phyloP scores from a whole-genome alignment of 1,284 basidiomycete species.

The Tausonia pullulans region DNA sequence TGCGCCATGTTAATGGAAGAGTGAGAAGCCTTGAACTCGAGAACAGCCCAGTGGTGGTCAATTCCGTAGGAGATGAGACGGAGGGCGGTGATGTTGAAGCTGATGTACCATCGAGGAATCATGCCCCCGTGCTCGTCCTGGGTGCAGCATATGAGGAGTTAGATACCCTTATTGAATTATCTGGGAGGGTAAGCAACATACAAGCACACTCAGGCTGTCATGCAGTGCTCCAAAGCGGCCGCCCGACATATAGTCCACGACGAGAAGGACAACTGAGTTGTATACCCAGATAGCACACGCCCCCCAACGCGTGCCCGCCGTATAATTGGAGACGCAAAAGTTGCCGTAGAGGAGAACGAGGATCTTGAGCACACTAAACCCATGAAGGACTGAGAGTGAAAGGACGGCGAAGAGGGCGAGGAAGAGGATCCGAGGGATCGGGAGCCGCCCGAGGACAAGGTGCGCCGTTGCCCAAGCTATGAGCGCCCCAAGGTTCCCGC shows the following conservation, averaged over 20 bases:
- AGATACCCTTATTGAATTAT: slow-evolving; percentile 1
- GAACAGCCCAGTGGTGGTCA: slow-evolving; percentile 73
- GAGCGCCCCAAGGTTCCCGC: slow-evolving; percentile 57
- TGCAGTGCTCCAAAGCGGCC: slow-evolving; percentile 41
- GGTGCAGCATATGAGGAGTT: slow-evolving; percentile 4
- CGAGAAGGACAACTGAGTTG: slow-evolving; percentile 62
- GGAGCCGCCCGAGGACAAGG: slow-evolving; percentile 35
- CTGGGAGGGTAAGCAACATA: neutral
- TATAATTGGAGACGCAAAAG: slow-evolving; percentile 50
- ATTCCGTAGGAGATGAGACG: slow-evolving; percentile 84
- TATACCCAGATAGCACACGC: slow-evolving; percentile 56
- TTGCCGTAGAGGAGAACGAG: slow-evolving; percentile 58
- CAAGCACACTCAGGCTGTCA: slow-evolving; percentile 42
- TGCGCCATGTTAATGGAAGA: no score
- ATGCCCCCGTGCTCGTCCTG: slow-evolving; percentile 59
- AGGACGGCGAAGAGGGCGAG: slow-evolving; percentile 47
- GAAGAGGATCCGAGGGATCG: slow-evolving; percentile 31
- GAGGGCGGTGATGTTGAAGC: slow-evolving; percentile 95
- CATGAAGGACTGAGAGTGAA: slow-evolving; percentile 72
- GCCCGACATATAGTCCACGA: slow-evolving; percentile 66
- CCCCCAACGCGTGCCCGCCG: slow-evolving; percentile 37
- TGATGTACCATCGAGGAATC: slow-evolving; percentile 85
- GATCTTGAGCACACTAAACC: slow-evolving; percentile 71
- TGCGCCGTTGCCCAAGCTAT: slow-evolving; percentile 42
- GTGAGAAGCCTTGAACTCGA: neutral